A percentile compares a stretch with the other conserved stretches of the same genome.
phyloP scores from a whole-genome alignment of 805 yeast species.

The Kodamaea hsintzibuensis region DNA sequence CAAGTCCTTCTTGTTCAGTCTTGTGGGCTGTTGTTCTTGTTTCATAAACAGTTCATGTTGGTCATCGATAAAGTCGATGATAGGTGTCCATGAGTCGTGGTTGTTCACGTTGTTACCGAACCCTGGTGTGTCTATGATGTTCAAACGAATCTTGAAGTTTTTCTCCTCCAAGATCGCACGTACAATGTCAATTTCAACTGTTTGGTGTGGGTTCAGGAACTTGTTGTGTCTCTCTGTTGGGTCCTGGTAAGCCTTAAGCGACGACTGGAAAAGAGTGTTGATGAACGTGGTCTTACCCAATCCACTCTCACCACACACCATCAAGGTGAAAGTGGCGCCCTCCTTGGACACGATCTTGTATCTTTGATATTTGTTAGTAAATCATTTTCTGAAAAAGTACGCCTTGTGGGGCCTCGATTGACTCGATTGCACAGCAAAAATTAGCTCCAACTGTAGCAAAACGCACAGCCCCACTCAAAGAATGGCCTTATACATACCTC shows the following conservation, averaged over 20 bases:
- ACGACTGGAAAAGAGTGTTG: slow-evolving; percentile 79
- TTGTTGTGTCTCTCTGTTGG: slow-evolving; percentile 57
- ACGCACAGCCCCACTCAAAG: not conserved
- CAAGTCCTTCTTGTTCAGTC: slow-evolving; percentile 67
- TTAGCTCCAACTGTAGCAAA: not conserved
- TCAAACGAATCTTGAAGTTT: slow-evolving; percentile 73
- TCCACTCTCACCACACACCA: slow-evolving; percentile 92
- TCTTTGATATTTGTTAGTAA: slow-evolving; percentile 29
- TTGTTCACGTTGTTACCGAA: slow-evolving; percentile 91
- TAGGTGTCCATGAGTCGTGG: slow-evolving; percentile 81
- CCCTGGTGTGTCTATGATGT: slow-evolving; percentile 90
- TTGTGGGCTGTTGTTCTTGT: slow-evolving; percentile 88
- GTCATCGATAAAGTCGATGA: slow-evolving; percentile 85
- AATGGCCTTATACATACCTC: slow-evolving; percentile 42
- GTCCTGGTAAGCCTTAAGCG: slow-evolving; percentile 60
- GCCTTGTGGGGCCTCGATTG: too few relatives aligned
- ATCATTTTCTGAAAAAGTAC: not conserved
- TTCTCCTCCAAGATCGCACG: slow-evolving; percentile 85
- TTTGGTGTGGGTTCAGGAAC: slow-evolving; percentile 55
- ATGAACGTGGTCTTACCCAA: slow-evolving; percentile 90
- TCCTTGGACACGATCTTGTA: slow-evolving; percentile 73
- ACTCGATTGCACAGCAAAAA: too few relatives aligned
- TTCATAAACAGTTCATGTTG: slow-evolving; percentile 87
- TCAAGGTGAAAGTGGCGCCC: slow-evolving; percentile 76
- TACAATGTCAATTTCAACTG: slow-evolving; percentile 75